A percentile compares a stretch with the other conserved stretches of the same genome.
Conservation (phyloP, 2,329 filamentous ascomycete species). For the Monilinia fructigena region DNA sequence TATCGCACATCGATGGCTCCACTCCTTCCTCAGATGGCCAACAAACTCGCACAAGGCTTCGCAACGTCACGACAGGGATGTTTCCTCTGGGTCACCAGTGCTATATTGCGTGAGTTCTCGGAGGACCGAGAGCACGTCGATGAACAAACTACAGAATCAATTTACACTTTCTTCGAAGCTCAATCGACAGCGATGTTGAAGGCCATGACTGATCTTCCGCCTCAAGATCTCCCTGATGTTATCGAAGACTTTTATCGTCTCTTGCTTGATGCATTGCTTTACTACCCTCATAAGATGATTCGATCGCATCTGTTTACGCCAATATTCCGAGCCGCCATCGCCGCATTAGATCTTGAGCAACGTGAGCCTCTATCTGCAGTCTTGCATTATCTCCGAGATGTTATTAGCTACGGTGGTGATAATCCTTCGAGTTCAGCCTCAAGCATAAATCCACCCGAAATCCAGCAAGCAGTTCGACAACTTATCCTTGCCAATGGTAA, state of each 20-base stretch:
- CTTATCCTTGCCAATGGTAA: conserved; percentile 71
- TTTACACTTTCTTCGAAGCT: conserved; percentile 92
- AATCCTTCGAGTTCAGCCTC: conserved; percentile 63
- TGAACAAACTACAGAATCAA: conserved; percentile 75
- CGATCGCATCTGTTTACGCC: conserved; percentile 74
- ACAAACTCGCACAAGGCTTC: conserved; percentile 85
- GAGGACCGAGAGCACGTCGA: conserved; percentile 85
- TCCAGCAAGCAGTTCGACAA: conserved; percentile 70
- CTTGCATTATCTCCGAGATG: conserved; percentile 87
- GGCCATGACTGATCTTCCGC: conserved; percentile 79
- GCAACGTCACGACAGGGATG: conserved; percentile 84
- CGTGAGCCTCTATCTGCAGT: conserved; percentile 87
- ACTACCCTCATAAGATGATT: conserved; percentile 83
- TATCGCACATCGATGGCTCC: conserved; percentile 88
- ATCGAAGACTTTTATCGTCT: conserved; percentile 82
- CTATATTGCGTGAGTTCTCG: conserved; percentile 92
- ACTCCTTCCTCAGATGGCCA: conserved; percentile 78
- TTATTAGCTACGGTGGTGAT: conserved; percentile 82
- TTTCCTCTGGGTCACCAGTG: conserved; percentile 97
- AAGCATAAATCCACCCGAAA: conserved; percentile 63
- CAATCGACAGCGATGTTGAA: conserved; percentile 88
- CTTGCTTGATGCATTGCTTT: conserved; percentile 85
- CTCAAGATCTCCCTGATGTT: conserved; percentile 60
- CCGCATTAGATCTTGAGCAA: conserved; percentile 84
- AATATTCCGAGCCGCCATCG: conserved; percentile 84